Percentiles rank a stretch among this genome's conserved stretches.
Conservation (phyloP, 257 asterid species). For the Craterostigma plantagineum region DNA sequence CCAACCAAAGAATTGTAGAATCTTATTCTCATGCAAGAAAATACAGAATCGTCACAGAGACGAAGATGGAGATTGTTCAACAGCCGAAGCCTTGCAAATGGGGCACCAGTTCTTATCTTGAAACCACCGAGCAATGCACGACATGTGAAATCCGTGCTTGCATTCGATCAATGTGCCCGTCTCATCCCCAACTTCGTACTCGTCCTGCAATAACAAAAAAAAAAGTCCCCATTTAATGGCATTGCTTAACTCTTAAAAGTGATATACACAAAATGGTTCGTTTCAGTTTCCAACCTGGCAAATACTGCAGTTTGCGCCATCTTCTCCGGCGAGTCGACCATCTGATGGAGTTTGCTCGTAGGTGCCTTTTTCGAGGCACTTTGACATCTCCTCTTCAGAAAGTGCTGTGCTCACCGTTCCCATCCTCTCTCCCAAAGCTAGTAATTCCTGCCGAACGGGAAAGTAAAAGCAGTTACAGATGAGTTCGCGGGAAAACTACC, state of each 20-base stretch:
- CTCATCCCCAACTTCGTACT: slow-evolving; percentile 42
- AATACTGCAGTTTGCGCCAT: slow-evolving; percentile 54
- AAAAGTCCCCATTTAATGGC: not conserved
- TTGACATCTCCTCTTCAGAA: slow-evolving; percentile 49
- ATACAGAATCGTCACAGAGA: not conserved
- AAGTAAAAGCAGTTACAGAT: too few relatives aligned
- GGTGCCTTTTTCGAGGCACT: slow-evolving; percentile 34
- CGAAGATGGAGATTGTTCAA: slow-evolving; percentile 10
- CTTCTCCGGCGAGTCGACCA: slow-evolving; percentile 36
- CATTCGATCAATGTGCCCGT: slow-evolving; percentile 48
- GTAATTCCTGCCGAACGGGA: slow-evolving; percentile 40
- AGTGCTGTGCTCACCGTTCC: slow-evolving; percentile 84
- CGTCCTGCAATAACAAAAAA: slow-evolving; percentile 60
- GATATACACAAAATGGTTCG: not conserved
- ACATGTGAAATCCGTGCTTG: slow-evolving; percentile 42
- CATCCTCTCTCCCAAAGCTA: slow-evolving; percentile 82
- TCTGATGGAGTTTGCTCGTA: slow-evolving; percentile 19
- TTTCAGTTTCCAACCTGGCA: slow-evolving; percentile 45
- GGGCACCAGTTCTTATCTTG: slow-evolving; percentile 83
- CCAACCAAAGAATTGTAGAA: slow-evolving; percentile 4
- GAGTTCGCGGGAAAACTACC: too few relatives aligned
- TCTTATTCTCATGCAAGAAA: not conserved
- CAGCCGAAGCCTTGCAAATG: slow-evolving; percentile 53
- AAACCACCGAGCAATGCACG: slow-evolving; percentile 58
- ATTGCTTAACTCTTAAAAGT: not conserved